Percentiles rank a stretch among this genome's conserved stretches.
phyloP scores from a whole-genome alignment of 805 yeast species.

The Candida hungchunana region DNA sequence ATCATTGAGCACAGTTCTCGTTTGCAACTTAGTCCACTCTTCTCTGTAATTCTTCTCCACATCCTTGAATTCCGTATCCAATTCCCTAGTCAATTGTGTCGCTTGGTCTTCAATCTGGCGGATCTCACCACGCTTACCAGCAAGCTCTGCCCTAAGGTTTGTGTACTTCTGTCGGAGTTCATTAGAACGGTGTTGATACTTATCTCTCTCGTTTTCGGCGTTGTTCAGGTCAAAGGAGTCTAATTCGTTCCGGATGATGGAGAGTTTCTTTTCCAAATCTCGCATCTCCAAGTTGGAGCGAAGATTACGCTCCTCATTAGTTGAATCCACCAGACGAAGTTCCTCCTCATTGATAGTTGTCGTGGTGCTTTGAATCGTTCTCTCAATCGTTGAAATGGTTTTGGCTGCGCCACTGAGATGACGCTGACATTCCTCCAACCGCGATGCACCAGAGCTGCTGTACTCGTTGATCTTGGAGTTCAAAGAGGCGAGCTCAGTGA shows the following conservation, averaged over 20 bases:
- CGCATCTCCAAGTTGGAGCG: conserved; percentile 61
- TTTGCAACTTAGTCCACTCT: conserved; percentile 73
- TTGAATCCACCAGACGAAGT: conserved; percentile 48
- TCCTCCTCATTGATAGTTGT: conserved; percentile 32
- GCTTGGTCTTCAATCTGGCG: conserved; percentile 78
- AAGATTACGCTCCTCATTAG: conserved; percentile 57
- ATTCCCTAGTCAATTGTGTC: conserved; percentile 48
- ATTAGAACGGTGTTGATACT: conserved; percentile 55
- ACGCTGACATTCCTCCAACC: conserved; percentile 4
- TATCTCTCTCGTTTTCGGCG: conserved; percentile 57
- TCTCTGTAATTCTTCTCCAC: conserved; percentile 59
- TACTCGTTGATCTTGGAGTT: conserved; percentile 33
- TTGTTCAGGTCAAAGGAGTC: conserved; percentile 44
- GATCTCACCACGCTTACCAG: conserved; percentile 81
- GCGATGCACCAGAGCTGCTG: neutral
- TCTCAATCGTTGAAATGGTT: conserved; percentile 24
- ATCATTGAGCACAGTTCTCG: conserved; percentile 68
- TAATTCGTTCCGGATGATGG: conserved; percentile 36
- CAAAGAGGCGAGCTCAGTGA: conserved; percentile 24
- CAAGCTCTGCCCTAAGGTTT: conserved; percentile 55
- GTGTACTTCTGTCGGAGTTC: conserved; percentile 47
- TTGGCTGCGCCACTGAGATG: conserved; percentile 18
- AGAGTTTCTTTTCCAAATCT: conserved; percentile 37
- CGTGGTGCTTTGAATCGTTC: conserved; percentile 25
- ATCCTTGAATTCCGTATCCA: conserved; percentile 65